Evolutionary conservation across 2,329 filamentous ascomycete genomes (phyloP).

Genomic region (Ceratocystis papillata): DNA sequence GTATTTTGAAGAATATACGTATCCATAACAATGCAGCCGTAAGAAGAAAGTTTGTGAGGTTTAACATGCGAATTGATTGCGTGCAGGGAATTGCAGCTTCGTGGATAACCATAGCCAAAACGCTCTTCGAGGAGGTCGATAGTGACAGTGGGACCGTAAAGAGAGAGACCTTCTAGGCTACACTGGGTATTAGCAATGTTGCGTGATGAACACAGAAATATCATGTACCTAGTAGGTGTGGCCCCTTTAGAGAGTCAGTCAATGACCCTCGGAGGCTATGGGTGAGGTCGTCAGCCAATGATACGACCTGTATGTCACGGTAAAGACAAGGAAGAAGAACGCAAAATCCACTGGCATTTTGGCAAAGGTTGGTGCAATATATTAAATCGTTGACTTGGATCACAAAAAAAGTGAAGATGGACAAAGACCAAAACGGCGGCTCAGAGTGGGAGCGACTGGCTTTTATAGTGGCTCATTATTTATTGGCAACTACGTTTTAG

Average conservation of each 20-base stretch:
- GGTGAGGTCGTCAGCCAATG: neutral
- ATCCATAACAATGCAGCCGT: neutral
- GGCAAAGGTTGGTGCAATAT: neutral
- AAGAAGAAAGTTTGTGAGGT: neutral
- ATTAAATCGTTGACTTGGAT: neutral
- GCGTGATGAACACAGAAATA: no score
- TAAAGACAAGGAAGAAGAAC: neutral
- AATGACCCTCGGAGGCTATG: neutral
- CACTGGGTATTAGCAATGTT: no score
- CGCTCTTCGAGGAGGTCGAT: no score
- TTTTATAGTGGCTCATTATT: neutral
- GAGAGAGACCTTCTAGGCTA: no score
- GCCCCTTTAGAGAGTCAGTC: neutral
- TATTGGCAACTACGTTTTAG: neutral
- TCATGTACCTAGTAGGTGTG: no score
- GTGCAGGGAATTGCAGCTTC: no score
- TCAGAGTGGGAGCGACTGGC: neutral
- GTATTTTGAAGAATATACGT: neutral
- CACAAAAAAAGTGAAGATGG: neutral
- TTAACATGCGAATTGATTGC: neutral
- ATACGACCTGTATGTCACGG: conserved; percentile 8
- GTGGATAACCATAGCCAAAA: neutral
- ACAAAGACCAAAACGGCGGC: neutral
- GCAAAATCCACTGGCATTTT: conserved; percentile 8
- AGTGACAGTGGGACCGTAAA: no score